Evolutionary conservation across 169 alveolate genomes (phyloP), one percentile per base, ranked within the genome.

Genomic region (Eimeria sp.): DNA sequence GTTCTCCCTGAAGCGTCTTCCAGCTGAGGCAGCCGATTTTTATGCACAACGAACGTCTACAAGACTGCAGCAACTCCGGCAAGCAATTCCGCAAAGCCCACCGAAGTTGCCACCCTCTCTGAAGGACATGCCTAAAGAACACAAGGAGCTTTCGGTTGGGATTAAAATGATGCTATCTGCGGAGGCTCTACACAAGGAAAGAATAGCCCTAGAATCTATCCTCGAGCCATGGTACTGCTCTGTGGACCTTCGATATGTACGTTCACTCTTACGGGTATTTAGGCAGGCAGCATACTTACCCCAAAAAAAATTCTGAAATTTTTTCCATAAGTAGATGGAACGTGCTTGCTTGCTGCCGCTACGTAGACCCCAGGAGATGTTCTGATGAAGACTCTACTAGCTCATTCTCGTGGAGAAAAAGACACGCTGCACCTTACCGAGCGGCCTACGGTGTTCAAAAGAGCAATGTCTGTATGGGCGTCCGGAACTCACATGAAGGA

Each of bases 141-240:
- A 56, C 37, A 83, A 83, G 56, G 90, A 56, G 27, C 4, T 83
- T 33, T 64, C 14, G 25, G 14, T 87, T 8, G 93, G 82, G n/a
- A 60, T 87, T 87, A 52, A n/a, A 18, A 43, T 87, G 60, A 60
- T 87, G 54, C 40, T 87, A 10, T 87, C 93, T 54, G 93, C 93
- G 49, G 93, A 87, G n/a, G 93, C 93, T 25, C 37, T 87, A 18
- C 93, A 87, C n/a, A 87, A 87, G 66, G 83, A 60, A 64, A 37
- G 93, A 64, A 64, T 64, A 40, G 93, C 93, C 54, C 66, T 87
- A 25, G 93, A 87, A 27, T 87, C 93, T 27, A 37, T 64, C 82
- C 33, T 87, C 46, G 93, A 87, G 43, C 93, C 93, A 14, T 87
- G 93, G 83, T 11, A 40, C n/a, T 87, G 93, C 93, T 33, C 83